These are phyloP conservation scores for Cicer arietinum DNA, from an alignment of 306 rosid genomes.

Conservation along the genomic window DNA sequence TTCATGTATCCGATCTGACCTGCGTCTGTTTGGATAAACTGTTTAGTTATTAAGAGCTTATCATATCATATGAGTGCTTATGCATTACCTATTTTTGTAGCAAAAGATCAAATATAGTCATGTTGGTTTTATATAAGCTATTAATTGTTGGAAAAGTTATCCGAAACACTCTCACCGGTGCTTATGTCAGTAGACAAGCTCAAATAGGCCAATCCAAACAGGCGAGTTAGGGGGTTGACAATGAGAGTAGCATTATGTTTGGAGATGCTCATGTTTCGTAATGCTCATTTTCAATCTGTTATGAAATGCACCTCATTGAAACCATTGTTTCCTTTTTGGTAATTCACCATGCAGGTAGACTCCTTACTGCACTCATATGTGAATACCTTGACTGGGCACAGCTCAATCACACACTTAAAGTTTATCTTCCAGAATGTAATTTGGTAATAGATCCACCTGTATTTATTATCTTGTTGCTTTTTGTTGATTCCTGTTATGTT, in stretches of 20 bases:
- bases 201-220: no score
- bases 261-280: not conserved
- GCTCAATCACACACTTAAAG: slow-evolving; percentile 88
- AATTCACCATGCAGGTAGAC: slow-evolving; percentile 72
- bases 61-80: no score
- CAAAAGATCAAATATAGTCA: no score
- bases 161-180: no score
- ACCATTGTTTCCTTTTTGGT: slow-evolving; percentile 8
- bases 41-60: no score
- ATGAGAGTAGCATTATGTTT: not conserved
- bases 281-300: not conserved
- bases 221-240: not conserved
- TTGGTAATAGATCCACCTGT: slow-evolving; percentile 63
- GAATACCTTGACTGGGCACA: slow-evolving; percentile 99
- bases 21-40: not conserved
- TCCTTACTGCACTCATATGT: slow-evolving; percentile 85
- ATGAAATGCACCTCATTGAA: not conserved
- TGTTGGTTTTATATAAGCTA: no score
- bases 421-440: slow-evolving; percentile 95
- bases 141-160: no score
- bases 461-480: not conserved
- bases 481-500: slow-evolving; percentile 9
- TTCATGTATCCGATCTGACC: not conserved
- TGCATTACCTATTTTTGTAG: no score
- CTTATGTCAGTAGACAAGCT: no score